These are phyloP conservation scores for Phytophthora hybrid DNA, from an alignment of 352 stramenopile species.

Conservation along the genomic window DNA sequence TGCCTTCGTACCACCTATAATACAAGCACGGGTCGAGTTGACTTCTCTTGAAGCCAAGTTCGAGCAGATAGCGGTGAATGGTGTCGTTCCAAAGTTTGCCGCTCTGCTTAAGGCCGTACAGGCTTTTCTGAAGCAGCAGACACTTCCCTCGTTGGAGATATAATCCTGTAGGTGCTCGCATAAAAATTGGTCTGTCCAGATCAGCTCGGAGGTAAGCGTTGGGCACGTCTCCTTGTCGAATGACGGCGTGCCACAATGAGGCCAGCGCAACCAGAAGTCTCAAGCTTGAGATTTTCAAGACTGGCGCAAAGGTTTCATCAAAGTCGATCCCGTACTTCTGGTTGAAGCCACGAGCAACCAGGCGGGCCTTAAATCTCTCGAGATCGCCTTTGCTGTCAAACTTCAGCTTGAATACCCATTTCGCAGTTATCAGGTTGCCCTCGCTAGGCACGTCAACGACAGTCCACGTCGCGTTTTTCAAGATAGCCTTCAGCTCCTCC, in stretches of 20 bases:
- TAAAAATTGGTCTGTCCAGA: background rate
- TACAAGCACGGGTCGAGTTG: background rate
- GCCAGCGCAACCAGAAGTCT: too few species aligned
- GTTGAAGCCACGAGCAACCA: too few species aligned
- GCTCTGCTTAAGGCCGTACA: background rate
- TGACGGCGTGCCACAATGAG: too few species aligned
- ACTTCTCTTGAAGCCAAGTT: background rate
- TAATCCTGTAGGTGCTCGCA: background rate
- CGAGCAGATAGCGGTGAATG: background rate
- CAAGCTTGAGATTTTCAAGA: too few species aligned
- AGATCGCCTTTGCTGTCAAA: background rate
- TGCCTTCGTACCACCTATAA: background rate
- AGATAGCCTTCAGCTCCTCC: background rate
- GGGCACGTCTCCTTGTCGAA: background rate
- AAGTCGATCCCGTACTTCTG: too few species aligned
- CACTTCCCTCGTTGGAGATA: background rate
- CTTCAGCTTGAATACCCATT: conserved; percentile 5
- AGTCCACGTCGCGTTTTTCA: background rate
- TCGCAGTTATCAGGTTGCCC: background rate
- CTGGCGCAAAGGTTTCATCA: background rate
- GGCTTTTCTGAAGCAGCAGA: background rate
- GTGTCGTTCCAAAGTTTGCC: background rate
- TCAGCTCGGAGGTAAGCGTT: background rate
- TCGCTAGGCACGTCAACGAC: background rate
- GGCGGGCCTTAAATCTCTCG: too few species aligned